Evolutionary conservation across 208 protist species (phyloP).

Genomic region (Acanthamoeba culbertsoni): DNA sequence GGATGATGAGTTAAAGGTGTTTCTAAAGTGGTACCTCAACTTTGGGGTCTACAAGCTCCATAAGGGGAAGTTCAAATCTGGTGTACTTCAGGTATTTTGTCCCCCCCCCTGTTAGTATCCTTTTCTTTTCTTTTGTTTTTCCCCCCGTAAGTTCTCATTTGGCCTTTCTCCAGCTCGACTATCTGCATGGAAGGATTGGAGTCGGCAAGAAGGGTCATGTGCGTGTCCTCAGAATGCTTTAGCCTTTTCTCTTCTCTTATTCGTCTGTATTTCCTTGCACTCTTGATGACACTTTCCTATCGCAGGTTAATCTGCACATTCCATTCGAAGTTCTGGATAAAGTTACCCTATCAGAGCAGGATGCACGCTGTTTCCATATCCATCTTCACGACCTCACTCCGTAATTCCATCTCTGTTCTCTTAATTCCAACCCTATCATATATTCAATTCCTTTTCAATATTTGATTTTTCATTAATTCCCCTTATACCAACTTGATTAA

Average conservation of each 20-base stretch:
- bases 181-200: neutral
- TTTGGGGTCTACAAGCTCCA: conserved; percentile 46
- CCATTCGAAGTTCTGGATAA: neutral
- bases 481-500: too few relatives aligned
- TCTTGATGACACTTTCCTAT: neutral
- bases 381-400: neutral
- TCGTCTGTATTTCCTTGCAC: neutral
- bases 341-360: conserved; percentile 28
- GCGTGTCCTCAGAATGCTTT: too few relatives aligned
- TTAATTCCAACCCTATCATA: neutral
- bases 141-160: neutral
- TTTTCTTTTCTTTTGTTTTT: neutral
- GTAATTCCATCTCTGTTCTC: neutral
- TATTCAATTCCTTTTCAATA: neutral
- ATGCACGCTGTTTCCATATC: neutral
- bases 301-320: neutral
- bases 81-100: neutral
- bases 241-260: neutral
- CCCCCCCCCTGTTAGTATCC: neutral
- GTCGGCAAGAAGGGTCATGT: conserved; percentile 29
- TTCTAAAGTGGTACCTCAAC: conserved; percentile 60
- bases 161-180: neutral
- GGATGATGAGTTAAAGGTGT: conserved; percentile 6
- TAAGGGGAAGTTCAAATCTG: conserved; percentile 42
- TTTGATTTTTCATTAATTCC: neutral